These are phyloP conservation scores for Suillus tomentosus DNA, from an alignment of 768 basidiomycete species.

Conservation along the genomic window DNA sequence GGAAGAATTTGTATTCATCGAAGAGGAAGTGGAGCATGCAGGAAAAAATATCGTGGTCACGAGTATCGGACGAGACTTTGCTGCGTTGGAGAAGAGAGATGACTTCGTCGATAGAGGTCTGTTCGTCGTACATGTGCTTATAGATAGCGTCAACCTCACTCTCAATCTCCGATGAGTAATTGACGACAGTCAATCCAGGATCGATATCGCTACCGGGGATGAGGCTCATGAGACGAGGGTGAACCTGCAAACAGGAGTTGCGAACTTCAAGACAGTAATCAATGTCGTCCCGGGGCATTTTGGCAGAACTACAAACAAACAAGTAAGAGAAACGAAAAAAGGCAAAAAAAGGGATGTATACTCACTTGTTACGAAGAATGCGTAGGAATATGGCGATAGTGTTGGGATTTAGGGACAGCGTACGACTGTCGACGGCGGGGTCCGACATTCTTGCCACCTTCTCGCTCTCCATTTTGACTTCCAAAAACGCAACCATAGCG, in stretches of 20 bases:
- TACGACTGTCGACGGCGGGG: conserved; percentile 72
- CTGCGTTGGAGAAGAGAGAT: conserved; percentile 83
- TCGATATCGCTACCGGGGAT: conserved; percentile 84
- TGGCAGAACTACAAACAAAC: conserved; percentile 53
- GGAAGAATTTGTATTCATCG: conserved; percentile 99
- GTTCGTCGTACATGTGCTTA: conserved; percentile 97
- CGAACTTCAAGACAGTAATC: conserved; percentile 90
- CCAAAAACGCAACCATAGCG: conserved; percentile 85
- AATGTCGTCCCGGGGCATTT: conserved; percentile 77
- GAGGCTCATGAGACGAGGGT: conserved; percentile 95
- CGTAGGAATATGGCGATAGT: conserved; percentile 93
- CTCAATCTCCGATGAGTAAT: conserved; percentile 87
- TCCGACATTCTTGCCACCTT: conserved; percentile 76
- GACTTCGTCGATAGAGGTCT: conserved; percentile 93
- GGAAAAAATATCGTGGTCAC: conserved; percentile 96
- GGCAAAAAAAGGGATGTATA: conserved; percentile 12
- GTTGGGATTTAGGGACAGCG: conserved; percentile 84
- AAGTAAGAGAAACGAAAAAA: neutral
- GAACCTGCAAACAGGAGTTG: conserved; percentile 89
- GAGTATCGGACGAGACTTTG: conserved; percentile 78
- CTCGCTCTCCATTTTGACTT: conserved; percentile 92
- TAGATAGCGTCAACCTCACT: conserved; percentile 93
- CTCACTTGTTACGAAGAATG: conserved; percentile 81
- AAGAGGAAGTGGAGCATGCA: conserved; percentile 99
- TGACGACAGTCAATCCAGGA: conserved; percentile 88